Base-by-base conservation (phyloP, 2,329 filamentous ascomycete species). In the Neonectria hederae region DNA sequence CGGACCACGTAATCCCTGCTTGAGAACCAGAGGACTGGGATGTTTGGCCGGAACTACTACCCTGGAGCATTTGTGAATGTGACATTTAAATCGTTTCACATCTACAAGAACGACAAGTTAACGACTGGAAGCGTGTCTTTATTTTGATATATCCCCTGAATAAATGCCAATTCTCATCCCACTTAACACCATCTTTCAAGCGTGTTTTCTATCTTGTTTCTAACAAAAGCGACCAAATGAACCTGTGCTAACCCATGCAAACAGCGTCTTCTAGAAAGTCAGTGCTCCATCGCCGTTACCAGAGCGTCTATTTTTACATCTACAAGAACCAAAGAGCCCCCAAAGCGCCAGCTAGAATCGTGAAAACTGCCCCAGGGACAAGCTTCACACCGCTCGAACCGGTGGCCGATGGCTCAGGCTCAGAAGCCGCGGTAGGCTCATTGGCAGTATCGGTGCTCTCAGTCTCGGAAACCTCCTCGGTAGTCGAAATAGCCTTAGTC, bases 221-320 rank as follows among this genome's bases (percentile, higher is more conserved):
- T 22, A 19, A 48, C 43, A 13, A 54, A 59, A 54, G 17, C 49
- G 40, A 40, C 30, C 19, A 11, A 11, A 19, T 42, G 10, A 10
- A 14, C 48, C 48, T 17, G 13, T 48, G 49, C 49, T 53, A 54
- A 48, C 40, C 57, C 28, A 48, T 59, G 57, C 40, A 59, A 46
- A 45, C 53, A 6, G 19, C 11, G 10, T 42, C 11, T 11, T 17
- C 52, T 26, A n/a, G n/a, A n/a, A n/a, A n/a, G n/a, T n/a, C n/a
- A n/a, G n/a, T n/a, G n/a, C n/a, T n/a, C n/a, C n/a, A n/a, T n/a
- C n/a, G n/a, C n/a, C n/a, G n/a, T n/a, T n/a, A n/a, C n/a, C n/a
- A n/a, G n/a, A n/a, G n/a, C n/a, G n/a, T n/a, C n/a, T n/a, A n/a
- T n/a, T n/a, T n/a, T n/a, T n/a, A n/a, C n/a, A n/a, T n/a, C 9